Evolutionary conservation across 2,329 filamentous ascomycete species (phyloP), one percentile per base, ranked within the genome.

Genomic region (Phialocephala subalpina): DNA sequence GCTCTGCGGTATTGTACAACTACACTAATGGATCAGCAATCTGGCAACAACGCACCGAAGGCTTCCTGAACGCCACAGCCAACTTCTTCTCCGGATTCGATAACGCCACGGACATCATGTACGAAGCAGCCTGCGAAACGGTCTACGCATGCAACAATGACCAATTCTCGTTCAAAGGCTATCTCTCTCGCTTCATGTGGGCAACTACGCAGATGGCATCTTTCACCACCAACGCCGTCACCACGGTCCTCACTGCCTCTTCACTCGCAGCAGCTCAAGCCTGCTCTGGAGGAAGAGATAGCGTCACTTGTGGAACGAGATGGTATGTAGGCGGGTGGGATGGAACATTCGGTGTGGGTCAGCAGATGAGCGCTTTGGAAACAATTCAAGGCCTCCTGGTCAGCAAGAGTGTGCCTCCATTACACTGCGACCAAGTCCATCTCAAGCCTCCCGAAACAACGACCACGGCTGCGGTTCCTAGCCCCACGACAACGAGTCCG

Each of bases 151-250:
- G 90, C 77, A 85, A 87, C 74, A 82, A 79, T 58, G 89, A 92
- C 77, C 88, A 89, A 82, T 84, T 83, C 71, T 87, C 86, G 9
- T 91, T 90, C 83, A 93, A 92, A 78, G 89, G 83, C 52, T 90
- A 89, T 75, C 81, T 91, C 35, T 81, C 87, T 29, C 86, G 88
- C 62, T 90, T 88, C 79, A 85, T 90, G 80, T 89, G 84, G 78
- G 82, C 84, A 55, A 83, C 87, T 3, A 81, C 86, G 38, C 75
- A 83, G 59, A 81, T 90, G 78, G 81, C 87, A 65, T 86, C 89
- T 11, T 83, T 82, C 22, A 83, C 89, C 22, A 77, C 78, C 2
- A 62, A 77, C 3, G 78, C 80, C 4, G 81, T 91, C 56, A 78
- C 81, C 58, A 74, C 76, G 2, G 77, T 85, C 55, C 81, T 91